Evolutionary conservation across 257 asterid genomes (phyloP).

Genomic region (Striga asiatica): DNA sequence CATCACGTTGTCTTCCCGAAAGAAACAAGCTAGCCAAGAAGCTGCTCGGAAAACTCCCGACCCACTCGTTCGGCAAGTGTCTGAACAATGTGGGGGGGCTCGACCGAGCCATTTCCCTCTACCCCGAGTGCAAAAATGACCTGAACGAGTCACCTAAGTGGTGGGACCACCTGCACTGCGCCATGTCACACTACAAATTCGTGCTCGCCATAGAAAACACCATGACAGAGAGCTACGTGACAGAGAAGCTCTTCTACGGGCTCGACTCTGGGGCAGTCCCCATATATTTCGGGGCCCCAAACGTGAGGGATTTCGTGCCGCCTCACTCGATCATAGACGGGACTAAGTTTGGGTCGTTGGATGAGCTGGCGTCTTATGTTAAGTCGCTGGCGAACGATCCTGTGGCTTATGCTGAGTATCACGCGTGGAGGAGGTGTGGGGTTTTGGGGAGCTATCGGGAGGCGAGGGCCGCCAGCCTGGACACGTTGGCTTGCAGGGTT

Average conservation of each 20-base stretch:
- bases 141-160: constrained; percentile 57
- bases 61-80: constrained; percentile 94
- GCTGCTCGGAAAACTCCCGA: constrained; percentile 54
- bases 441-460: constrained; percentile 63
- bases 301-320: constrained; percentile 84
- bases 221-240: constrained; percentile 76
- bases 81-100: constrained; percentile 87
- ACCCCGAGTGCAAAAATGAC: constrained; percentile 65
- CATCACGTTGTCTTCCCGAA: constrained; percentile 84
- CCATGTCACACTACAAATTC: constrained; percentile 92
- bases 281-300: constrained; percentile 91
- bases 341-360: constrained; percentile 52
- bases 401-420: constrained; percentile 83
- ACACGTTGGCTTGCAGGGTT: constrained; percentile 75
- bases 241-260: constrained; percentile 88
- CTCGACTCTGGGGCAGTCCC: constrained; percentile 93
- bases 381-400: constrained; percentile 70
- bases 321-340: constrained; percentile 95
- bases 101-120: constrained; percentile 61
- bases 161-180: constrained; percentile 97
- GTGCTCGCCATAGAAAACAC: constrained; percentile 96
- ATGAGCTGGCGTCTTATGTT: constrained; percentile 62
- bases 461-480: constrained; percentile 72
- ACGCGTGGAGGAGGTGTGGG: constrained; percentile 98
- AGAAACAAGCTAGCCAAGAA: constrained; percentile 67